Base-by-base conservation (phyloP, 208 protist genomes). In the Acanthamoeba culbertsoni region DNA sequence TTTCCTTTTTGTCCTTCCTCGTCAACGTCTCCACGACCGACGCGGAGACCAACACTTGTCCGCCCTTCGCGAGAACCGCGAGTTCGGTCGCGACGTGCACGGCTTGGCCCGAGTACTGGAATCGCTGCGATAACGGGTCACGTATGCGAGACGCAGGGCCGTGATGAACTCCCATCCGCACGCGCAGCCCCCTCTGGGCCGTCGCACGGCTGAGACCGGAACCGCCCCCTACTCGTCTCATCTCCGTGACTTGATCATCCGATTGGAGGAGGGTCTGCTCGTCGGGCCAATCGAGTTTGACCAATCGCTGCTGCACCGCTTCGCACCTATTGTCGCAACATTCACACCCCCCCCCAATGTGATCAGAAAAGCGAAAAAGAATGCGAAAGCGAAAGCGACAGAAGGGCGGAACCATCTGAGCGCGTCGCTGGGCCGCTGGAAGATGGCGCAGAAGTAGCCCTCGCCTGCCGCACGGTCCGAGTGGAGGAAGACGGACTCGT, bases 91-190 rank as follows among this genome's bases (percentile, higher is more conserved):
- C 94, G 12, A 43, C n/a, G 35, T 96, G 96, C 16, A 96, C 93
- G 12, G 88, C 84, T 6, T 6, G 28, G 35, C 95, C 95, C 86
- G 95, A 95, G 94, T 96, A 96, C 40, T 96, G 95, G 40, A 94
- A 51, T n/a, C 94, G 91, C 7, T 46, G 26, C 8, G 94, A 71
- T 20, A 94, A 2, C 71, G 94, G 90, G 62, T 95, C 91, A 40
- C 65, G 51, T 77, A 92, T 57, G 46, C 63, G 48, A 6, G 93
- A 65, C 55, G 94, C 33, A 16, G 40, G 42, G 5, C 94, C 93
- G 33, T 45, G 23, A 68, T 95, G 93, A 0, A 93, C 71, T 0
- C 94, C 94, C 94, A 95, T 95, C 14, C 94, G 63, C 55, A 95
- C 94, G 43, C 94, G 68, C 82, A 92, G 63, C 18, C 94, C 94